A percentile compares a stretch with the other conserved stretches of the same genome.
Evolutionary conservation across 345 rosid species (phyloP).

Genomic region (Aurinia saxatilis): DNA sequence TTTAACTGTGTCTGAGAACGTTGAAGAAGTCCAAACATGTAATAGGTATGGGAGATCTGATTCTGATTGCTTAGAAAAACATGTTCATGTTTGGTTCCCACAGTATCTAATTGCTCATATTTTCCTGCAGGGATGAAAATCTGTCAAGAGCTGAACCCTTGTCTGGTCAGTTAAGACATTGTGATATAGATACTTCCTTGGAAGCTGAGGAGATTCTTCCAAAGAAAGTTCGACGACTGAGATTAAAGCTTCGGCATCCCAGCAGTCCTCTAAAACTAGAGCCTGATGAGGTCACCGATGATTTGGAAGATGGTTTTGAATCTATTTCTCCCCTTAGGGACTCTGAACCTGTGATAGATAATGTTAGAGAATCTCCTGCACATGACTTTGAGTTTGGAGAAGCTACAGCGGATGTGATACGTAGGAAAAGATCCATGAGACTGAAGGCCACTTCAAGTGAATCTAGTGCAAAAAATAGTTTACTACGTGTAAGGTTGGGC

Average conservation of each 20-base stretch:
- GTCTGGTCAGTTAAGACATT: conserved; percentile 17
- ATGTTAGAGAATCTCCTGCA: conserved; percentile 24
- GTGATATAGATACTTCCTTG: conserved; percentile 26
- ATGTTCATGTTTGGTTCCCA: neutral
- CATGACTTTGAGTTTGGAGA: conserved; percentile 30
- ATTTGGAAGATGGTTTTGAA: conserved; percentile 15
- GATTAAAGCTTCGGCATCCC: conserved; percentile 39
- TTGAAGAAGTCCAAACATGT: conserved; percentile 18
- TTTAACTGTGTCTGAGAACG: conserved; percentile 22
- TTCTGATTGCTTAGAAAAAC: conserved; percentile 3
- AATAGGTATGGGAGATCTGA: conserved; percentile 38
- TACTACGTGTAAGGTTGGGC: conserved; percentile 31
- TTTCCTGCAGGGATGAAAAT: conserved; percentile 47
- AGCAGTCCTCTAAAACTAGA: conserved; percentile 33
- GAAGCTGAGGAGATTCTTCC: conserved; percentile 39
- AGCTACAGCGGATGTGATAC: conserved; percentile 39
- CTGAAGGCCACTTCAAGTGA: conserved; percentile 45
- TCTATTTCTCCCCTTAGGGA: conserved; percentile 21
- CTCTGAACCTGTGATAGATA: conserved; percentile 25
- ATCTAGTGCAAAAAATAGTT: conserved; percentile 24
- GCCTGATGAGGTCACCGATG: conserved; percentile 29
- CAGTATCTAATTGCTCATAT: conserved; percentile 13
- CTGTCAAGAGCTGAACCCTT: conserved; percentile 23
- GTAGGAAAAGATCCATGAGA: conserved; percentile 65
- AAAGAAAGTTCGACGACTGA: conserved; percentile 44